Evolutionary conservation across 352 stramenopile species (phyloP).

Genomic region (Paralagenidium karlingii): DNA sequence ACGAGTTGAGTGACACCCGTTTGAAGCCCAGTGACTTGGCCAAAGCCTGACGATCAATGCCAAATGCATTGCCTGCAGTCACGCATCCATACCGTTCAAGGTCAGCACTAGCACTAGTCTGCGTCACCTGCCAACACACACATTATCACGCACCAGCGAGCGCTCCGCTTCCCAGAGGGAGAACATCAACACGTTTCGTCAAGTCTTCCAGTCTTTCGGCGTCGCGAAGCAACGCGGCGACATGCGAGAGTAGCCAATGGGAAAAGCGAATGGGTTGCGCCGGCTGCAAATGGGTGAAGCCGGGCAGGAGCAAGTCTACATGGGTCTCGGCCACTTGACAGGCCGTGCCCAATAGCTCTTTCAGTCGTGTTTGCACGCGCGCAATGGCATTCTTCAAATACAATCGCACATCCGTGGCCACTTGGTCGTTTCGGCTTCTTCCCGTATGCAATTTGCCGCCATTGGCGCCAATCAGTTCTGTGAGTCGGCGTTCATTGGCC

Average conservation of each 20-base stretch:
- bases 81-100: not conserved
- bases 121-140: not conserved
- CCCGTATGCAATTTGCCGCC: conserved; percentile 97
- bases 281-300: conserved; percentile 98
- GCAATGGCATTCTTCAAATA: conserved; percentile 83
- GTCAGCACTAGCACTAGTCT: not conserved
- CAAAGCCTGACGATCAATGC: conserved; percentile 91
- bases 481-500: conserved; percentile 96
- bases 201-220: conserved; percentile 89
- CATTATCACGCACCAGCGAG: conserved; percentile 55
- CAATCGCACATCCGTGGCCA: conserved; percentile 94
- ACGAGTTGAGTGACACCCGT: conserved; percentile 90
- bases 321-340: conserved; percentile 83
- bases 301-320: conserved; percentile 95
- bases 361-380: conserved; percentile 56
- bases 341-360: conserved; percentile 85
- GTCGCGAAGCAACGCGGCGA: conserved; percentile 89
- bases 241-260: conserved; percentile 97
- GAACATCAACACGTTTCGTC: conserved; percentile 90
- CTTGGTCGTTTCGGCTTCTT: conserved; percentile 95
- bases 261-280: conserved; percentile 96
- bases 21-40: conserved; percentile 90
- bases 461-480: conserved; percentile 93
- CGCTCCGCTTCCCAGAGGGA: conserved; percentile 94
- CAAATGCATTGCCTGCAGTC: conserved; percentile 89